Base-by-base conservation (phyloP, 2,329 filamentous ascomycete genomes). In the Achaetomium macrosporum region DNA sequence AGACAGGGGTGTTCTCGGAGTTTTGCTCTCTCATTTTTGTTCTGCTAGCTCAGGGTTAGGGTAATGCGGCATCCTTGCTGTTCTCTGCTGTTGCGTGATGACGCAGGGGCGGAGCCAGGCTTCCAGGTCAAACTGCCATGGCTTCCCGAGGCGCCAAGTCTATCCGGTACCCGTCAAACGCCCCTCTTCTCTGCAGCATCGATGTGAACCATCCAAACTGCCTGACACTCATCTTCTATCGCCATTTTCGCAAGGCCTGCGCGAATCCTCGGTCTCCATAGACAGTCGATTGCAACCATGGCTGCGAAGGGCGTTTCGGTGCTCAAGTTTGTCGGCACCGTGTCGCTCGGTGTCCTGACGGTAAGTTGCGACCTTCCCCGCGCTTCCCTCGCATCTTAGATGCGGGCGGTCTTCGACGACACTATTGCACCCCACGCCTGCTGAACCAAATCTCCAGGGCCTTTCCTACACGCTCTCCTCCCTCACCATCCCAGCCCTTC, bases 251-350 rank as follows among this genome's bases (percentile, higher is more conserved):
- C 56, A 50, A 54, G 54, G 53, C 58, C 57, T 42, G 47, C 55
- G 53, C 56, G 35, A 53, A 54, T 54, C 51, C 54, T 49, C 58
- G 50, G 56, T 47, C 49, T 44, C 20, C 40, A 40, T 46, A 33
- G 29, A 46, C 45, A 54, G 45, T 49, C 54, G 54, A 57, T 57
- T 47, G 56, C 56, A 59, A 76, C 67, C 70, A 87, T 90, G 81
- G 77, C 82, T 63, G 82, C 79, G 63, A 83, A 78, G 64, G 82
- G 83, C 65, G 77, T 96, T 65, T 84, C 88, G 51, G 73, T 87
- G 69, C 83, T 88, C 74, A 96, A 97, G 75, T 96, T 96, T 69
- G 87, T 96, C 61, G 92, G 92, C 65, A 95, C 90, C 47, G 82
- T 95, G 61, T 92, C 87, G 63, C 79, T 96, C 53, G 92, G 92